Conservation (phyloP, 139 green algal species). For the Chloropicon primus region DNA sequence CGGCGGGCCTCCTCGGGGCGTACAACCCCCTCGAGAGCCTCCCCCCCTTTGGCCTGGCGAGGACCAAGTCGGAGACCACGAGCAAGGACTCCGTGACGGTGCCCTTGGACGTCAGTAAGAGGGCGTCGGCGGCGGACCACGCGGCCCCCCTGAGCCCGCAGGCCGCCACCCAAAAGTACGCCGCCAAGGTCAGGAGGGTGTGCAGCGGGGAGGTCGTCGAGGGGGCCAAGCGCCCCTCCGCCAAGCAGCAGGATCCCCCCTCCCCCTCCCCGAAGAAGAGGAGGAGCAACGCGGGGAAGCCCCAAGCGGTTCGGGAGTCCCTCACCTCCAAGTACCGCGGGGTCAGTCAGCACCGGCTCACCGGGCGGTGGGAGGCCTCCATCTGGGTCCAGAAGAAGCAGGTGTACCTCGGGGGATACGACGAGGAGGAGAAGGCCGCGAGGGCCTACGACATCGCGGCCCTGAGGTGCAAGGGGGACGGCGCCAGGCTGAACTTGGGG, state of each 20-base stretch:
- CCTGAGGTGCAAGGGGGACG: background rate
- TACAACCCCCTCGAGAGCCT: background rate
- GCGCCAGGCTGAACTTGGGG: background rate
- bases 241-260: too few species aligned
- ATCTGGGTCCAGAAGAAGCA: slow-evolving; percentile 4
- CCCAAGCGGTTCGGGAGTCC: background rate
- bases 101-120: background rate
- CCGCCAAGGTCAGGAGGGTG: background rate
- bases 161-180: background rate
- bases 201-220: background rate
- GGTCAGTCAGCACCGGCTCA: background rate
- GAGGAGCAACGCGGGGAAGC: too few species aligned
- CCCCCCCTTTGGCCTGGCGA: background rate
- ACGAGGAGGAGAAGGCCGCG: background rate
- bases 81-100: background rate
- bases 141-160: background rate
- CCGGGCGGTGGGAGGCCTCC: background rate
- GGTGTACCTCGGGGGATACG: slow-evolving; percentile 1
- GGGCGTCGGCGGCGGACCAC: background rate
- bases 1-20: too few species aligned
- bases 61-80: background rate
- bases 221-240: too few species aligned
- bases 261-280: background rate
- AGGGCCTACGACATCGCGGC: slow-evolving; percentile 3
- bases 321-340: background rate